Base-by-base conservation (phyloP, 352 stramenopile species). In the Pythium chondricola region DNA sequence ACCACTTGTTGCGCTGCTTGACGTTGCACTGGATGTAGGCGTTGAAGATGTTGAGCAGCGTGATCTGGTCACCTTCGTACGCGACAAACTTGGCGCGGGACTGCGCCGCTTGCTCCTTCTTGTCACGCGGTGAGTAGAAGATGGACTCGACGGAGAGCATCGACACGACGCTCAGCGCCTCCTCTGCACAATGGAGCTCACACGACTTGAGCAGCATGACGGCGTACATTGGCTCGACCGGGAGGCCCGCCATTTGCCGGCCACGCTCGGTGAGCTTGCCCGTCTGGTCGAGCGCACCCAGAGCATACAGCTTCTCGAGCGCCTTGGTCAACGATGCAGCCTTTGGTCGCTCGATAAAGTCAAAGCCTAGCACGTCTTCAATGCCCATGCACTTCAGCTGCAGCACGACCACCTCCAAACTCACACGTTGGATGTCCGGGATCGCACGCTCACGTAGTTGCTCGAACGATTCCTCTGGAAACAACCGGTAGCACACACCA, bases 81-180 rank as follows among this genome's bases (percentile, higher is more conserved):
- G 80, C 80, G 11, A 88, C 57, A 49, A 93, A 91, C 30, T 79
- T 73, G 14, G 77, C 79, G 14, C 82, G 75, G 1, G 79, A 91
- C 48, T 89, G 75, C 24, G 83, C 83, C 0, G 83, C 83, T 43
- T 90, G 74, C 8, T 76, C 75, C 46, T 93, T 91, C 69, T 88
- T 87, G 62, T 93, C 80, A 0, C 75, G 65, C 31, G 83, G 83
- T 22, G 78, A 90, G 48, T 87, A 93, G 57, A 96, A 96, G 38
- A 95, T 89, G 10, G 77, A 89, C 55, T 96, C 87, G 16, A 95
- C 83, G 21, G 74, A 92, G 21, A 95, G 66, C 87, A 96, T 96
- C 13, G 85, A 76, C 14, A 92, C 85, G 7, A 96, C 80, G 32
- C 71, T 94, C 29, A 95, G 61, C 18, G 83, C 81, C 56, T 95